Conservation (phyloP, 768 basidiomycete species). For the Calocera viscosa region DNA sequence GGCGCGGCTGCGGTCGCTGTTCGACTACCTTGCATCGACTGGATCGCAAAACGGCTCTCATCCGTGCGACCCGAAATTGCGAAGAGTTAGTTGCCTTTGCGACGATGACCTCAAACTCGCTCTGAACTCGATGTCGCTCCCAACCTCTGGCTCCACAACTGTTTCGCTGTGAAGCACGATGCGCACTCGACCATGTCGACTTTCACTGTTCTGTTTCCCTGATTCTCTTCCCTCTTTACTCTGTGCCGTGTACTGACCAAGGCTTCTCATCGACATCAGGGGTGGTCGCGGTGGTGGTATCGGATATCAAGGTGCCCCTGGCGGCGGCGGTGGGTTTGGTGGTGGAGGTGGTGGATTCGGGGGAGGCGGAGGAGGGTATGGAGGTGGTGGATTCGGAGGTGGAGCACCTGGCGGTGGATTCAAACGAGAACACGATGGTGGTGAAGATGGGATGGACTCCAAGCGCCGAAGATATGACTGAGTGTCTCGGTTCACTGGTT, state of each 20-base stretch:
- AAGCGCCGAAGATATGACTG: constrained; percentile 7
- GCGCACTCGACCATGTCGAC: neutral
- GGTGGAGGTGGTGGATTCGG: constrained; percentile 36
- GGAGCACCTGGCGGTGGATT: constrained; percentile 30
- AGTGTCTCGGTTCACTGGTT: neutral
- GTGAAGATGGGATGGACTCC: neutral
- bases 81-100: neutral
- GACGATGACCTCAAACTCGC: neutral
- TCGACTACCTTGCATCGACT: neutral
- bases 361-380: constrained; percentile 31
- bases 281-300: constrained; percentile 62
- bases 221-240: neutral
- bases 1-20: neutral
- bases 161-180: neutral
- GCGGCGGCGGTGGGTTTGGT: constrained; percentile 29
- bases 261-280: constrained; percentile 18
- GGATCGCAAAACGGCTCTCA: neutral
- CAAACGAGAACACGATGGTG: constrained; percentile 8
- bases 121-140: no score
- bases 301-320: constrained; percentile 41
- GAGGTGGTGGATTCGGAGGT: constrained; percentile 24
- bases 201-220: neutral
- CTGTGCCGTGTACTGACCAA: neutral
- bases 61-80: neutral
- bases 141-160: no score